Percentiles rank a stretch among this genome's conserved stretches.
Evolutionary conservation across 2,329 filamentous ascomycete species (phyloP).

Genomic region (Teratosphaeriaceae sp.): DNA sequence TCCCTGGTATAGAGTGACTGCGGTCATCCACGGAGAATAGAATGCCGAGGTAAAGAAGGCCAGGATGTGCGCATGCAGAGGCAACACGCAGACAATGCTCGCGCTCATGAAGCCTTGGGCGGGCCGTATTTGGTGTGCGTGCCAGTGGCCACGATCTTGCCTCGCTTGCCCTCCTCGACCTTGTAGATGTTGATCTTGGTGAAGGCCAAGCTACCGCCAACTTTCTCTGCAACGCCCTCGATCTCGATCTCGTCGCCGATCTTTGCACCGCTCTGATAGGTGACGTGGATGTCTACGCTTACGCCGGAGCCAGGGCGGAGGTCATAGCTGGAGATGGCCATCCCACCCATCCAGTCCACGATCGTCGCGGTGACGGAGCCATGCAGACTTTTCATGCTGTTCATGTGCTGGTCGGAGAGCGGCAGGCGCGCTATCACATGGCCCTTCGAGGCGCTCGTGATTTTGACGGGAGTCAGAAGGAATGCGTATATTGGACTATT

Average conservation of each 20-base stretch:
- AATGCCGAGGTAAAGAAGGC: conserved; percentile 65
- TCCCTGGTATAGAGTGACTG: conserved; percentile 65
- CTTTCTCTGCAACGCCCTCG: conserved; percentile 57
- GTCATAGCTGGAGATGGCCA: conserved; percentile 64
- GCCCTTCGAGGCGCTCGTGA: conserved; percentile 39
- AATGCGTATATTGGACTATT: conserved; percentile 43
- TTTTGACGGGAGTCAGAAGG: conserved; percentile 36
- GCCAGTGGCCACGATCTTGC: conserved; percentile 53
- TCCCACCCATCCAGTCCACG: conserved; percentile 66
- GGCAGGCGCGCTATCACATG: conserved; percentile 39
- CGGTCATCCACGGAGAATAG: conserved; percentile 49
- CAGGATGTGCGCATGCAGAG: conserved; percentile 37
- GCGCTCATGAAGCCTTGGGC: conserved; percentile 17
- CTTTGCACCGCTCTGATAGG: conserved; percentile 58
- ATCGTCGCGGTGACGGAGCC: conserved; percentile 65
- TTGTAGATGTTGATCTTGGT: conserved; percentile 61
- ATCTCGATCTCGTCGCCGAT: conserved; percentile 63
- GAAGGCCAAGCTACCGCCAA: conserved; percentile 62
- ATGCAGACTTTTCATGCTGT: conserved; percentile 61
- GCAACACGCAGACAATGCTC: no score
- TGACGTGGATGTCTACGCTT: conserved; percentile 68
- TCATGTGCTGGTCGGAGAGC: conserved; percentile 53
- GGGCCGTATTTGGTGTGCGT: conserved; percentile 59
- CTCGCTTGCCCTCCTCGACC: conserved; percentile 43
- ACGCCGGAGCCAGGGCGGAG: conserved; percentile 58